phyloP scores from a whole-genome alignment of 2,329 filamentous ascomycete genomes.

The Hirsutella minnesotensis region DNA sequence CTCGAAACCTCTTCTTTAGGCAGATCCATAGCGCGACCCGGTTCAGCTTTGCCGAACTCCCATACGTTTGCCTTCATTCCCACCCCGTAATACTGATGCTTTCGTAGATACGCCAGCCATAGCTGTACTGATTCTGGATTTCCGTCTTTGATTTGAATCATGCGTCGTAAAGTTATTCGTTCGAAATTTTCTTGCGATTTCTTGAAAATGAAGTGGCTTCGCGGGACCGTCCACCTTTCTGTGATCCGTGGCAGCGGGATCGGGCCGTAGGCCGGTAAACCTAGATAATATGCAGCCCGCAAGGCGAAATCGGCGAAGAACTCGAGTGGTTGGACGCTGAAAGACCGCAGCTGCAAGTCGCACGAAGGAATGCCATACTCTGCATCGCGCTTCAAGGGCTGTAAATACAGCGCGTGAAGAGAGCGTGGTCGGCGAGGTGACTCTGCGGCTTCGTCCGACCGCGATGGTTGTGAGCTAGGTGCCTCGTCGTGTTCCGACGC shows the following conservation, averaged over 20 bases:
- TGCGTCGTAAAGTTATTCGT: slow-evolving; percentile 68
- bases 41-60: slow-evolving; percentile 67
- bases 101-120: slow-evolving; percentile 86
- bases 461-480: neutral
- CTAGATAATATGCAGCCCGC: slow-evolving; percentile 87
- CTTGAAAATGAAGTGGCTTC: slow-evolving; percentile 86
- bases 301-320: slow-evolving; percentile 93
- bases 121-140: slow-evolving; percentile 78
- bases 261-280: slow-evolving; percentile 75
- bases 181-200: slow-evolving; percentile 98
- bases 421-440: slow-evolving; percentile 55
- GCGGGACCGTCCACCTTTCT: slow-evolving; percentile 90
- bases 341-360: slow-evolving; percentile 88
- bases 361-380: slow-evolving; percentile 72
- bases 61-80: slow-evolving; percentile 98
- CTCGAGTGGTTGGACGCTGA: slow-evolving; percentile 78
- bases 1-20: slow-evolving; percentile 14
- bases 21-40: slow-evolving; percentile 13
- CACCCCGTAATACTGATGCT: slow-evolving; percentile 89
- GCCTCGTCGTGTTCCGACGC: neutral
- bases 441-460: neutral
- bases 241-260: slow-evolving; percentile 75
- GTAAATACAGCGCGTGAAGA: slow-evolving; percentile 77
- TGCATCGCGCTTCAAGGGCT: slow-evolving; percentile 65
- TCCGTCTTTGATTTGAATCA: slow-evolving; percentile 90